Evolutionary conservation across 305 asterid genomes (phyloP), one percentile per base, ranked within the genome.

Genomic region (Fraxinus paxiana): DNA sequence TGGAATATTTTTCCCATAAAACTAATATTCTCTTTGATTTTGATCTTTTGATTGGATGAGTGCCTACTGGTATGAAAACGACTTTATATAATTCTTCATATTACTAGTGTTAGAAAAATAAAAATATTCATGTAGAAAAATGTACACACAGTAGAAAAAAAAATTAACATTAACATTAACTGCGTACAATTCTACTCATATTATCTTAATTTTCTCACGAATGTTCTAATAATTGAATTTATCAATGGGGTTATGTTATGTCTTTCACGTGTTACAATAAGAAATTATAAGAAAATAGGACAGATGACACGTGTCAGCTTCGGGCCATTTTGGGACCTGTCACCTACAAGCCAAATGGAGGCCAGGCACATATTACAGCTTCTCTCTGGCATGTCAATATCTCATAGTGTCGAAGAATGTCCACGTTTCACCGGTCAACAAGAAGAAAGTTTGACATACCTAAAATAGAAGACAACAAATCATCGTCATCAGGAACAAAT

Each of bases 401-500:
- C 46, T 70, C 20, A 31, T 70, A 33, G 43, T 70, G 26, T 15
- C 46, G 17, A 51, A 69, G 41, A 31, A 43, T 17, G 46, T 70
- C 37, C 20, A 28, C 4, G n/a, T 30, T 70, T 70, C 75, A 70
- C 75, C n/a, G 72, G 79, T 31, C 13, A 33, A 70, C 43, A 70
- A 70, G 22, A 69, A 63, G 79, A 74, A 79, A 81, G 77, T 31
- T 59, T 12, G 33, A 82, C 43, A 37, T 90, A 94, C 98, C 98
- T 86, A 94, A 90, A 84, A 94, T 94, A 78, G 97, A 94, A 76
- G 98, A 94, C 84, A 94, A 86, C 87, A 93, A 83, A 91, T 94
- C 98, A 82, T 91, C 94, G 76, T 93, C 97, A 85, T 92, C 91
- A 12, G 97, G 98, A 83, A 92, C 83, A 77, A 91, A 86, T 79